A percentile compares a stretch with the other conserved stretches of the same genome.
phyloP scores from a whole-genome alignment of 139 green algal genomes.

The Diplosphaera chodatii region DNA sequence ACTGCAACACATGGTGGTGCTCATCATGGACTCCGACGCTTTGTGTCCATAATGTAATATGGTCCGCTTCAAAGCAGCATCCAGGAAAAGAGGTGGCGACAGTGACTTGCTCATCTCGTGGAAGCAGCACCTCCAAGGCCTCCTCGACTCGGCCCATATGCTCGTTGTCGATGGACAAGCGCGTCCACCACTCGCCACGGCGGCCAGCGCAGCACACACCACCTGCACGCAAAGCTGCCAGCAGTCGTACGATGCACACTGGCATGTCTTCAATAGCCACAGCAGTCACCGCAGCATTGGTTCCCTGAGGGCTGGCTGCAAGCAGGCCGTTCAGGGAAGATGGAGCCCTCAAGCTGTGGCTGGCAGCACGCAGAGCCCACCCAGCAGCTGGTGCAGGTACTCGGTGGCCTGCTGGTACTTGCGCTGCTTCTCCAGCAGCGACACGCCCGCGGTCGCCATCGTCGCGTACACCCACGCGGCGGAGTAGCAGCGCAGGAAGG shows the following conservation, averaged over 20 bases:
- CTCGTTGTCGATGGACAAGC: conserved; percentile 70
- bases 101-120: no score
- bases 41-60: no score
- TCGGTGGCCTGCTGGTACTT: conserved; percentile 50
- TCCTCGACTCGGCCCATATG: conserved; percentile 42
- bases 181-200: conserved; percentile 75
- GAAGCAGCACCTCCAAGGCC: conserved; percentile 42
- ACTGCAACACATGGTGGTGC: no score
- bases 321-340: no score
- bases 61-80: not conserved
- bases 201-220: conserved; percentile 53
- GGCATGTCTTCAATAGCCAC: no score
- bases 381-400: conserved; percentile 62
- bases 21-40: no score
- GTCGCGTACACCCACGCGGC: conserved; percentile 58
- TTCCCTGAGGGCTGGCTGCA: no score
- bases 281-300: no score
- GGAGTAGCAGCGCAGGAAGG: conserved; percentile 57
- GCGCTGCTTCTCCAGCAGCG: conserved; percentile 63
- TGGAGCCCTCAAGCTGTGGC: no score
- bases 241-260: no score
- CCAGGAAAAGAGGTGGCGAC: no score
- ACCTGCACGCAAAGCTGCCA: conserved; percentile 10
- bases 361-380: conserved; percentile 11
- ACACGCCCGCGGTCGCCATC: conserved; percentile 68